Conservation (phyloP, 2,329 filamentous ascomycete genomes). For the Xylaria sp. region DNA sequence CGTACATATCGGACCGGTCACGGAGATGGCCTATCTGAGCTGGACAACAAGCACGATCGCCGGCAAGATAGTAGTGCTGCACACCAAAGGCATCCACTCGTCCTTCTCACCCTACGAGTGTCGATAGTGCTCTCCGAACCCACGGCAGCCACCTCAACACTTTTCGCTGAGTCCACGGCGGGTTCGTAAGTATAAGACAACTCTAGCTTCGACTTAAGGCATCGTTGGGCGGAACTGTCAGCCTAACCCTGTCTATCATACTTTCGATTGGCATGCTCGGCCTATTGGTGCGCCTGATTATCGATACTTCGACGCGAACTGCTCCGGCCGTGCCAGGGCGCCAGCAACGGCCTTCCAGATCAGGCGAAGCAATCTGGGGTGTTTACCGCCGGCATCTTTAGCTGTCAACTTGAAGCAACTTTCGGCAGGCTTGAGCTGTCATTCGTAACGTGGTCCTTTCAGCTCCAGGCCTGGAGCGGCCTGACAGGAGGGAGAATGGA, state of each 20-base stretch:
- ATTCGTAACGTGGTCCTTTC: conserved; percentile 11
- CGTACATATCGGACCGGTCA: conserved; percentile 25
- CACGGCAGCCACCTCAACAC: background rate
- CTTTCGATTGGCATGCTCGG: conserved; percentile 7
- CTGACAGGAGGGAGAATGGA: background rate
- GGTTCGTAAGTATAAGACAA: conserved; percentile 9
- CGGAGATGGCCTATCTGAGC: conserved; percentile 15
- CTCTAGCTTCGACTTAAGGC: conserved; percentile 1
- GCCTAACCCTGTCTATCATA: conserved; percentile 3
- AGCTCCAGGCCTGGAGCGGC: conserved; percentile 2
- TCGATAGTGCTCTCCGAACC: conserved; percentile 2
- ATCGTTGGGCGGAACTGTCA: conserved; percentile 11
- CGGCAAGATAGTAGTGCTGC: conserved; percentile 7
- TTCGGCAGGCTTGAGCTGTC: background rate
- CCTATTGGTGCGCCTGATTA: conserved; percentile 1
- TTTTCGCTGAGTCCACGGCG: background rate
- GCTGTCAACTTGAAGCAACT: background rate
- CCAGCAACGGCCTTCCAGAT: conserved; percentile 7
- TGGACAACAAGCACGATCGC: conserved; percentile 12
- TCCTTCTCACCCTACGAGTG: conserved; percentile 19
- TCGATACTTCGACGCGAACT: conserved; percentile 7
- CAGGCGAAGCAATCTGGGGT: conserved; percentile 6
- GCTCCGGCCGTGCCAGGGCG: conserved; percentile 5
- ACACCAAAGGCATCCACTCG: conserved; percentile 11
- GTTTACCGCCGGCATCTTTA: background rate